Conservation (phyloP, 371 early-diverging fungal species). For the Mucor racemosus region DNA sequence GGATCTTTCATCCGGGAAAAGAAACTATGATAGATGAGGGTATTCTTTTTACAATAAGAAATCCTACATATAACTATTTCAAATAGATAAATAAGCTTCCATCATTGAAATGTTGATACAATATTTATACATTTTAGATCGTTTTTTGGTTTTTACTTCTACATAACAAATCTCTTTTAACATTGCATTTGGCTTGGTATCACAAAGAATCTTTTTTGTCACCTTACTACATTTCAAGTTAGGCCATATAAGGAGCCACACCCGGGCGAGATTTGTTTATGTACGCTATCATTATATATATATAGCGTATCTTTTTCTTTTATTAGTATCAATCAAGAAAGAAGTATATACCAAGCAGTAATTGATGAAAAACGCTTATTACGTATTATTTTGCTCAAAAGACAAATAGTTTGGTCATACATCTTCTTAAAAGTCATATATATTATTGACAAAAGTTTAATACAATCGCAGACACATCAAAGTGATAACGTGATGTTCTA, state of each 20-base stretch:
- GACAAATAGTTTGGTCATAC: too few species aligned
- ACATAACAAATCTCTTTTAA: background rate
- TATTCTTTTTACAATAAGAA: background rate
- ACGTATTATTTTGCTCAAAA: too few species aligned
- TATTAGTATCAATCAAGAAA: too few species aligned
- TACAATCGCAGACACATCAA: background rate
- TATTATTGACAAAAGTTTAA: background rate
- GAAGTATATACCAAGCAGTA: too few species aligned
- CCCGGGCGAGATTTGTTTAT: constrained; percentile 3
- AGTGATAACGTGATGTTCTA: background rate
- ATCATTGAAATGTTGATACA: too few species aligned
- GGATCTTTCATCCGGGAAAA: constrained; percentile 7
- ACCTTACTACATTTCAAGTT: constrained; percentile 6
- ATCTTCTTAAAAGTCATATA: too few species aligned
- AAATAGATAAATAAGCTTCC: background rate
- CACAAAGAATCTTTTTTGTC: constrained; percentile 4
- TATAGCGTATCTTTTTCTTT: background rate
- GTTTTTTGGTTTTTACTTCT: background rate
- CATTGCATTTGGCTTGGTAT: background rate
- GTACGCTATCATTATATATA: background rate
- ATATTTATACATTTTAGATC: background rate
- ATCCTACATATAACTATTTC: background rate
- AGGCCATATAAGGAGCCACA: background rate
- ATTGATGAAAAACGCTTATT: too few species aligned
- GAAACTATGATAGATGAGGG: too few species aligned